phyloP scores from a whole-genome alignment of 768 basidiomycete species.

The Xanthoconium stramineum region DNA sequence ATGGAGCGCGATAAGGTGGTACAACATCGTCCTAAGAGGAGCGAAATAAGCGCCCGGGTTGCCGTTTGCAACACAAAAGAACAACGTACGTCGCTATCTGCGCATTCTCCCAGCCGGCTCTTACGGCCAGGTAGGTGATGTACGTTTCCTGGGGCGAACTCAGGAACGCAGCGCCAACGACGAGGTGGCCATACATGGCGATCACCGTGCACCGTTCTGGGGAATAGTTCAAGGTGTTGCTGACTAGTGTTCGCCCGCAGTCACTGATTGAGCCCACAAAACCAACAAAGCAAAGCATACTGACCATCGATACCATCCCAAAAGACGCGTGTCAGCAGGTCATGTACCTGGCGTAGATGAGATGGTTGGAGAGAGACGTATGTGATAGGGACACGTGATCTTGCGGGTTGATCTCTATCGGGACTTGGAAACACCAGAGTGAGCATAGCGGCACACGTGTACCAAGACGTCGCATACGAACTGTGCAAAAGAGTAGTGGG shows the following conservation, averaged over 20 bases:
- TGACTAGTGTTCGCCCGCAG: conserved; percentile 42
- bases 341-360: conserved; percentile 71
- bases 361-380: conserved; percentile 57
- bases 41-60: background rate
- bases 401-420: conserved; percentile 43
- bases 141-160: conserved; percentile 80
- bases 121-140: conserved; percentile 78
- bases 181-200: conserved; percentile 64
- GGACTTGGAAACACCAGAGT: conserved; percentile 41
- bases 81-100: conserved; percentile 66
- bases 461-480: conserved; percentile 25
- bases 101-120: conserved; percentile 76
- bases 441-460: background rate
- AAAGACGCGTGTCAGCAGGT: conserved; percentile 62
- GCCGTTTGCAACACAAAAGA: background rate
- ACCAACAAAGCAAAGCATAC: conserved; percentile 4
- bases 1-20: conserved; percentile 68
- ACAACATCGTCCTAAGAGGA: conserved; percentile 62
- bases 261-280: background rate
- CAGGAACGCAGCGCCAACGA: conserved; percentile 72
- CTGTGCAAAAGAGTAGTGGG: conserved; percentile 63
- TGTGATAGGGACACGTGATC: conserved; percentile 51
- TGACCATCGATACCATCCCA: conserved; percentile 77
- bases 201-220: conserved; percentile 78
- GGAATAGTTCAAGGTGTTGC: conserved; percentile 61